Evolutionary conservation across 805 yeast genomes (phyloP), one percentile per base, ranked within the genome.

Genomic region (Hanseniaspora lachancei): DNA sequence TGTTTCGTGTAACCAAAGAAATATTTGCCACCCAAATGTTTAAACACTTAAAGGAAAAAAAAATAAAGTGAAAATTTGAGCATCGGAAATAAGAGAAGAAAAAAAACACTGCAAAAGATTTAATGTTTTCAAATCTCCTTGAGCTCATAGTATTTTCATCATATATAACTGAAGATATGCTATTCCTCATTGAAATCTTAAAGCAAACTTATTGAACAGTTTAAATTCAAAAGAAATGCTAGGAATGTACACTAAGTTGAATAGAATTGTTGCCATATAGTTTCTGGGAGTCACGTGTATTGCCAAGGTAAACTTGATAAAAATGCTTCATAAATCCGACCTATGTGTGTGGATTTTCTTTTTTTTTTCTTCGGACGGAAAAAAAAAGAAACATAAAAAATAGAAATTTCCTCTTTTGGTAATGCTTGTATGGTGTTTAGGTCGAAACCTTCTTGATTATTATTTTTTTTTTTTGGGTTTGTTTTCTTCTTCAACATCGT

Each of bases 391-490:
- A 43, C 13, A 43, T 21, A n/a, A 13, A 18, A 43, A 43, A 27
- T 35, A 27, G 27, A 43, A 24, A 43, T 21, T 32, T 43, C 46
- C 43, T 35, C 44, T 43, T 42, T 34, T 16, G 43, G 38, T 29
- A 38, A 5, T 40, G 15, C 8, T 3, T 32, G 20, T 27, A 23
- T 32, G 9, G 36, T 23, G 9, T 15, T 35, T 24, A 29, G 23
- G 29, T 49, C 21, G 5, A 21, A 36, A 20, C 41, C 53, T 50
- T 42, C 35, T 34, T 18, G 18, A 15, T 36, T 39, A 40, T 41
- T 39, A 29, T 42, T 60, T 58, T 32, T 51, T 57, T 10, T 57
- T 39, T 49, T 58, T 55, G 21, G 29, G 32, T 15, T 40, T 57
- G 44, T 40, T 41, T 40, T 35, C 21, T 24, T 24, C n/a, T 39